Evolutionary conservation across 768 basidiomycete genomes (phyloP), one percentile per base, ranked within the genome.

Genomic region (Xerocomellus intermedius): DNA sequence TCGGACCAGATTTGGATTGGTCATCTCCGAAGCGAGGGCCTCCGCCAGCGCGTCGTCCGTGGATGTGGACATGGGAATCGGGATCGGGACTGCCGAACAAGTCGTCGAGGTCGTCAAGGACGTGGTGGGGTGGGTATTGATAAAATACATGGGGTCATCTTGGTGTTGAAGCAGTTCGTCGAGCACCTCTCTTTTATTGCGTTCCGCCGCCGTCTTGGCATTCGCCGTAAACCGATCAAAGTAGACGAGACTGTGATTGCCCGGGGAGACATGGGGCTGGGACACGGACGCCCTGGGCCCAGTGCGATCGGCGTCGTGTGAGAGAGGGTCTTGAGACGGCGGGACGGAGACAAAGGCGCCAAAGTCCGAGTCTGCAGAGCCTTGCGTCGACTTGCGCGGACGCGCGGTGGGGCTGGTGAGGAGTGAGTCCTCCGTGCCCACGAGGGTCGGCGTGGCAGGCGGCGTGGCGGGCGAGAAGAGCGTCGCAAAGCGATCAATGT

Each of bases 61-160:
- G 0, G 70, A 66, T 0, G 64, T 64, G 10, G 70, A 64, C 6
- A 73, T 16, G 64, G 43, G 70, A 52, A 32, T 75, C 70, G 68
- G 60, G 13, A 74, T 75, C 7, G 70, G 58, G 5, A 62, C 68
- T 16, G 73, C 68, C 49, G 56, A 43, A 24, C 24, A 24, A 24
- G 24, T 24, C 2, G 32, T 36, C 43, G 54, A 43, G 32, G 51
- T 47, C n/a, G 51, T 45, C 17, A 46, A 14, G 14, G 53, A 16
- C n/a, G 56, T 12, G 50, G 55, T 41, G 32, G 58, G 4, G 1
- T 33, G 54, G 57, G 57, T n/a, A 52, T 64, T 42, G 52, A 82
- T 53, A 74, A 83, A 86, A 64, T 84, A 86, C 60, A 89, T 66
- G 2, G 87, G 87, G 66, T 90, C 87, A 48, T 87, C 84, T 68